Conservation (phyloP, 306 rosid genomes). For the Cucurbita maxima region DNA sequence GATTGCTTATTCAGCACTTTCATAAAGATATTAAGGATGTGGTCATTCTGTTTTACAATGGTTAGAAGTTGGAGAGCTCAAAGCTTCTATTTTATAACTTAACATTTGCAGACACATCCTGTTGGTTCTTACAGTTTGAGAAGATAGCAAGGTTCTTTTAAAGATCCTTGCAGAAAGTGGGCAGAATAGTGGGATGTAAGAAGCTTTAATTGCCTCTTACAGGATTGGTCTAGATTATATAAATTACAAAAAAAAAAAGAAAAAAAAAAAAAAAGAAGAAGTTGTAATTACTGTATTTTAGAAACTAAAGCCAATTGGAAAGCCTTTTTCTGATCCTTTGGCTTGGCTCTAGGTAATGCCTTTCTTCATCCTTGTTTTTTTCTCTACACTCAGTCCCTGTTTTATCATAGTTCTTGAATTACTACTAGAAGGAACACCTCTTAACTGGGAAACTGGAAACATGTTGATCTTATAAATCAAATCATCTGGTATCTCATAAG, state of each 20-base stretch:
- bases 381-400: background rate
- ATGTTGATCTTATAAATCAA: background rate
- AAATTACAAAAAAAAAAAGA: too few relatives aligned
- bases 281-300: background rate
- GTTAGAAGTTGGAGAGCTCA: background rate
- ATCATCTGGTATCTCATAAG: background rate
- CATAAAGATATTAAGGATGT: background rate
- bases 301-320: background rate
- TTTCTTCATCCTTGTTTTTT: background rate
- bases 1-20: background rate
- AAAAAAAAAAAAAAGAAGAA: too few relatives aligned
- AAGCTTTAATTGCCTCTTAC: background rate
- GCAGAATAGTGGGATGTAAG: background rate
- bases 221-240: background rate
- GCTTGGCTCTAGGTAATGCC: background rate
- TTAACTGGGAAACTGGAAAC: background rate
- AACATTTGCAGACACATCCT: background rate
- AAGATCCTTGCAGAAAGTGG: background rate
- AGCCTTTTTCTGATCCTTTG: background rate
- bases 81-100: background rate
- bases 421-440: background rate
- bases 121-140: background rate
- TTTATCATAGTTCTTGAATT: background rate
- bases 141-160: background rate
- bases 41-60: background rate